A percentile compares a stretch with the other conserved stretches of the same genome.
These are phyloP conservation scores for Lasiosphaeria miniovina DNA, from an alignment of 495 filamentous ascomycete species.

Conservation along the genomic window DNA sequence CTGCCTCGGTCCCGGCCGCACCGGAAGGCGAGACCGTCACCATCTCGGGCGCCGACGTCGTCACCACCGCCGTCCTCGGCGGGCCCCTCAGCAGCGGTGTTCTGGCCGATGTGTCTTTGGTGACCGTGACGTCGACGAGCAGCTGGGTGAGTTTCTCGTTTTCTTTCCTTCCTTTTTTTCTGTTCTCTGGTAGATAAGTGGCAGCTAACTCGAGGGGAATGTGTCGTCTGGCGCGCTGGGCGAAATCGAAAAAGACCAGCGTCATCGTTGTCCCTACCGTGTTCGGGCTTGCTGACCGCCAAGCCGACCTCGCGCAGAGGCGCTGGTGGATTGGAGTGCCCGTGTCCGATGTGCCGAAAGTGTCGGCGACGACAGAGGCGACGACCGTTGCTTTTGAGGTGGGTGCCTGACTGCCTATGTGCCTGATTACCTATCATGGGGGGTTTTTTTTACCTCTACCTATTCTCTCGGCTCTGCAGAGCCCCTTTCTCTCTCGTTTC, in stretches of 20 bases:
- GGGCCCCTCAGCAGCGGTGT: not conserved
- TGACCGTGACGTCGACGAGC: not conserved
- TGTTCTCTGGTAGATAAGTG: not conserved
- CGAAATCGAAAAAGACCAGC: not conserved
- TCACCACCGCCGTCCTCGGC: not conserved
- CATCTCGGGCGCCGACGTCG: not conserved
- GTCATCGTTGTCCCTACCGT: no score
- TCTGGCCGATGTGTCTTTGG: not conserved
- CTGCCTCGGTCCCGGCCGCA: not conserved
- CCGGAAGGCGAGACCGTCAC: not conserved
- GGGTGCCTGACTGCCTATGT: no score
- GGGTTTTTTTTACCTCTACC: no score
- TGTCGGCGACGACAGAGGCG: no score
- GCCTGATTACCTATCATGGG: no score
- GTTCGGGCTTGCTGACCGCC: no score
- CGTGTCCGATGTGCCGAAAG: no score
- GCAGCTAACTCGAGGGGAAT: not conserved
- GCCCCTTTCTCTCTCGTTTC: no score
- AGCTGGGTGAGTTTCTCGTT: not conserved
- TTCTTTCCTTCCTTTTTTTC: not conserved
- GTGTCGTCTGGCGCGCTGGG: not conserved
- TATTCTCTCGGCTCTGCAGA: no score
- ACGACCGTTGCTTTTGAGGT: no score
- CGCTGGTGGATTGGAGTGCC: no score
- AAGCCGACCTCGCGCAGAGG: no score